These are phyloP conservation scores for Colletotrichum kahawae DNA, from an alignment of 2,329 filamentous ascomycete species.

Conservation along the genomic window DNA sequence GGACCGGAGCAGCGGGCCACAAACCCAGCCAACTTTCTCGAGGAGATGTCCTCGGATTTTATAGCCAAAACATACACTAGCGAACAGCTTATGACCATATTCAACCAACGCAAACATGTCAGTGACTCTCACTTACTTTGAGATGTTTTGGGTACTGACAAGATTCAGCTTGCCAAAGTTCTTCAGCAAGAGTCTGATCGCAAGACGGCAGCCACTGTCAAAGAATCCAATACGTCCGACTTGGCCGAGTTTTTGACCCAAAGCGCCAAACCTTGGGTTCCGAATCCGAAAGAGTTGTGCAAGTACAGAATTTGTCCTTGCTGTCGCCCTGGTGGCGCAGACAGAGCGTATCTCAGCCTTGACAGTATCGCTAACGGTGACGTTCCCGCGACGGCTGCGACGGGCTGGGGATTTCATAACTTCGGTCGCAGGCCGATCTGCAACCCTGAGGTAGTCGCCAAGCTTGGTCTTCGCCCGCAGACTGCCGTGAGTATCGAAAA, in stretches of 20 bases:
- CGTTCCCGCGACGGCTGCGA: slow-evolving; percentile 52
- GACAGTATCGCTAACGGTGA: slow-evolving; percentile 55
- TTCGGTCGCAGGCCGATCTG: slow-evolving; percentile 47
- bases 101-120: slow-evolving; percentile 57
- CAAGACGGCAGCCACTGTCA: background rate
- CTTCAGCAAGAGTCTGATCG: slow-evolving; percentile 10
- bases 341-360: slow-evolving; percentile 55
- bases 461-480: slow-evolving; percentile 44
- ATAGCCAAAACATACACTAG: slow-evolving; percentile 47
- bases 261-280: slow-evolving; percentile 40
- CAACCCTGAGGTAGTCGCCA: slow-evolving; percentile 40
- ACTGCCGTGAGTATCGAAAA: slow-evolving; percentile 35
- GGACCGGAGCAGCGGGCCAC: slow-evolving; percentile 46
- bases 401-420: slow-evolving; percentile 58
- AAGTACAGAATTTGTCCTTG: slow-evolving; percentile 53
- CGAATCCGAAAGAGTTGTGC: slow-evolving; percentile 46
- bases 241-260: background rate
- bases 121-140: slow-evolving; percentile 6
- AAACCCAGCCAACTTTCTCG: slow-evolving; percentile 46
- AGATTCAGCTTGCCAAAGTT: background rate
- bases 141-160: too few relatives aligned
- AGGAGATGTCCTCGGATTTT: slow-evolving; percentile 46
- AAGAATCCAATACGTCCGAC: background rate
- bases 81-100: slow-evolving; percentile 50
- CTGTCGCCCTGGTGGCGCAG: slow-evolving; percentile 49